Percentiles rank a stretch among this genome's conserved stretches.
Conservation (phyloP, 2,329 filamentous ascomycete species). For the Aspergillus sp. region DNA sequence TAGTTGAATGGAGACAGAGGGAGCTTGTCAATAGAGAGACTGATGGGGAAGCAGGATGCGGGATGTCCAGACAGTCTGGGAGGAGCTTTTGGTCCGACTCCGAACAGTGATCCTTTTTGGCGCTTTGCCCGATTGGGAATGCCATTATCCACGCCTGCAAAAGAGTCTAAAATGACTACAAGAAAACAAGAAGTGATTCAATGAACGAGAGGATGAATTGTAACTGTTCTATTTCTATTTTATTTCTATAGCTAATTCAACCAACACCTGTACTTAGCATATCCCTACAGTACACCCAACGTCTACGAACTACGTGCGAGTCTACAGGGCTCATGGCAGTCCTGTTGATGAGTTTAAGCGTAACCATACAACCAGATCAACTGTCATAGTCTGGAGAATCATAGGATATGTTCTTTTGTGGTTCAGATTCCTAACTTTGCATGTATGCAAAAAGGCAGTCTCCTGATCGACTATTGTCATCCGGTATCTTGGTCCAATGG, state of each 20-base stretch:
- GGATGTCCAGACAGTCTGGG: not conserved
- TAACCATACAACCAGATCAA: not conserved
- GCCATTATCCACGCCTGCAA: too few relatives aligned
- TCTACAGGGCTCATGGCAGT: too few relatives aligned
- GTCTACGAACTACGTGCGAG: too few relatives aligned
- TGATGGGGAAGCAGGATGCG: not conserved
- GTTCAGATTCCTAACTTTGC: slow-evolving; percentile 1
- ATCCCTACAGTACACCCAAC: not conserved
- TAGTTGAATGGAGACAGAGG: too few relatives aligned
- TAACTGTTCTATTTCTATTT: slow-evolving; percentile 1
- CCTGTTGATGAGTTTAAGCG: too few relatives aligned
- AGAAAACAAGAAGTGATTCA: too few relatives aligned
- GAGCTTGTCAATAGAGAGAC: not conserved
- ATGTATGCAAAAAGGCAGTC: too few relatives aligned
- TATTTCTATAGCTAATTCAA: slow-evolving; percentile 2
- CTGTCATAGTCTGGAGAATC: not conserved
- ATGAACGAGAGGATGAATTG: too few relatives aligned
- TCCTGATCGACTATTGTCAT: not conserved
- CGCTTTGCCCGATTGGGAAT: slow-evolving; percentile 18
- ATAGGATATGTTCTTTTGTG: not conserved
- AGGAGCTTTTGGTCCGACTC: not conserved
- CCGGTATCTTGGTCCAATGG: not conserved
- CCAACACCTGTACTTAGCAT: not conserved
- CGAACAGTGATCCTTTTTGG: slow-evolving; percentile 1
- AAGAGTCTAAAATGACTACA: too few relatives aligned